Conservation (phyloP, 345 rosid species). For the Hevea brasiliensis region DNA sequence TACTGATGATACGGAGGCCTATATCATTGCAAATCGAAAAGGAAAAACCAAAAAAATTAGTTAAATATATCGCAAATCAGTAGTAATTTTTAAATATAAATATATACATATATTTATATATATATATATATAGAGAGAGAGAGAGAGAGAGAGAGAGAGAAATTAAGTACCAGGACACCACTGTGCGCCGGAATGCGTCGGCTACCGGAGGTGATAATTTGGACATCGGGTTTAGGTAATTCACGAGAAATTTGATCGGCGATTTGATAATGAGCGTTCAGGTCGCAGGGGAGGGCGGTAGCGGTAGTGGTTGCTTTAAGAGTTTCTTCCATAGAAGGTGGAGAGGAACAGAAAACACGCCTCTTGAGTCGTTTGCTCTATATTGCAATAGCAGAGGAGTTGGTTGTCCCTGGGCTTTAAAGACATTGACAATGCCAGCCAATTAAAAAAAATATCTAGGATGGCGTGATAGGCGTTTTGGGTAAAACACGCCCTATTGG, state of each 20-base stretch:
- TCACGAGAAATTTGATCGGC: constrained; percentile 24
- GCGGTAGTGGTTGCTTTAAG: constrained; percentile 5
- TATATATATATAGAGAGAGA: no score
- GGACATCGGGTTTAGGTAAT: constrained; percentile 53
- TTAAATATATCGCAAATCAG: not conserved
- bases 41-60: not conserved
- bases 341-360: not conserved
- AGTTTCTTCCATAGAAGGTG: constrained; percentile 7
- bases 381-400: not conserved
- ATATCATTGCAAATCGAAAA: not conserved
- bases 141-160: not conserved
- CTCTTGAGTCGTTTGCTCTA: not conserved
- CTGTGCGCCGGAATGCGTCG: constrained; percentile 69
- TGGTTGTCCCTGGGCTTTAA: not conserved
- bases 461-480: not conserved
- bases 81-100: no score
- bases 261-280: not conserved
- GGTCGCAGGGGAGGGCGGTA: constrained; percentile 18
- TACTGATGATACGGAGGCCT: constrained; percentile 75
- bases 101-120: no score
- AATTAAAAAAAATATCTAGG: no score
- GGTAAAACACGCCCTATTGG: not conserved
- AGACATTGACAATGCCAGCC: not conserved
- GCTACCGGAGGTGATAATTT: constrained; percentile 68
- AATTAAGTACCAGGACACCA: constrained; percentile 50